Percentiles rank a stretch among this genome's conserved stretches.
phyloP scores from a whole-genome alignment of 2,329 filamentous ascomycete genomes.

The Intubia oerlemansii region DNA sequence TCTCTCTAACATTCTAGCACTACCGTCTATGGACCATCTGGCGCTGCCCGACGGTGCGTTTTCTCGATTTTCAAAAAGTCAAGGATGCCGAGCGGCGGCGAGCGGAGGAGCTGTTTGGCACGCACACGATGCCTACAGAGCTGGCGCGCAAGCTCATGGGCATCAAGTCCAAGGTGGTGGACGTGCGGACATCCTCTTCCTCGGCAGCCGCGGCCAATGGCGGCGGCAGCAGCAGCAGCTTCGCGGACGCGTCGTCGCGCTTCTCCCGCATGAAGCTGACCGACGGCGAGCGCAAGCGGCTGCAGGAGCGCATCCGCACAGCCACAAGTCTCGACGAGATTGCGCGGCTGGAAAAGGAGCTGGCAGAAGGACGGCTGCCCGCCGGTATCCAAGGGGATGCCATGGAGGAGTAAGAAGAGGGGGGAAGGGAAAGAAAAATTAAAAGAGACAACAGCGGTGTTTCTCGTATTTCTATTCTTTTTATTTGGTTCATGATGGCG shows the following conservation, averaged over 20 bases:
- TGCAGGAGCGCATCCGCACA: conserved; percentile 72
- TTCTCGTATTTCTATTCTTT: neutral
- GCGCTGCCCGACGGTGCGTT: conserved; percentile 65
- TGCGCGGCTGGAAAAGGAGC: conserved; percentile 69
- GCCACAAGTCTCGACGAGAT: conserved; percentile 85
- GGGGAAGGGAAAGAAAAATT: too few species aligned
- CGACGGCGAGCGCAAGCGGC: conserved; percentile 64
- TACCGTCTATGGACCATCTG: conserved; percentile 87
- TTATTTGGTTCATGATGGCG: neutral
- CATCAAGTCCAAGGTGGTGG: conserved; percentile 59
- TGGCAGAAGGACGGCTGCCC: conserved; percentile 75
- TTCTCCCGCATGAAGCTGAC: conserved; percentile 68
- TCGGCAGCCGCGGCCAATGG: conserved; percentile 13
- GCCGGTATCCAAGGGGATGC: conserved; percentile 36
- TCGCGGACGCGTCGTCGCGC: conserved; percentile 28
- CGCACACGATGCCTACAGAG: conserved; percentile 52
- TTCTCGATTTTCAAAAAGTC: conserved; percentile 83
- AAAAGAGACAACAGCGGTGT: neutral
- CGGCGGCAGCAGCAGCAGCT: conserved; percentile 7
- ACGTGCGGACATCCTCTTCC: conserved; percentile 26
- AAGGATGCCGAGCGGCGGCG: conserved; percentile 63
- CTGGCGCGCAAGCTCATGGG: conserved; percentile 67
- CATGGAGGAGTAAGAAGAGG: conserved; percentile 34
- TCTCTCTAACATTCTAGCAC: conserved; percentile 30
- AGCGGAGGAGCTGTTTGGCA: conserved; percentile 69